Evolutionary conservation across 306 rosid genomes (phyloP).

Genomic region (Fragaria nilgerrensis): DNA sequence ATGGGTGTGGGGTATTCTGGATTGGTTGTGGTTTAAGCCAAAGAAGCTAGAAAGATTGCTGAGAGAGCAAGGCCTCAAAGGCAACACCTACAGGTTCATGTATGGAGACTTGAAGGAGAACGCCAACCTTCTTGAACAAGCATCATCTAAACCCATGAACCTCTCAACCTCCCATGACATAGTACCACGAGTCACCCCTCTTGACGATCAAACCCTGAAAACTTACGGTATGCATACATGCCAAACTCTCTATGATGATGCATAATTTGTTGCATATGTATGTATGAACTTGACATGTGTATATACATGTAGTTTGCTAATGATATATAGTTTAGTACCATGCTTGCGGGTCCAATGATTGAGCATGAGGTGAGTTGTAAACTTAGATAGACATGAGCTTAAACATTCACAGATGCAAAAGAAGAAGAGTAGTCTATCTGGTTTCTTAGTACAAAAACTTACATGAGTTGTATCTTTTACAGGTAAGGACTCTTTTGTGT

Average conservation of each 20-base stretch:
- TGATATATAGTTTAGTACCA: neutral
- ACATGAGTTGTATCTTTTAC: neutral
- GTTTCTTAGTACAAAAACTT: neutral
- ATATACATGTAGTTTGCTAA: too few relatives aligned
- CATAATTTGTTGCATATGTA: neutral
- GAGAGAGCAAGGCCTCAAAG: conserved; percentile 33
- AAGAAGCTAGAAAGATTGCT: conserved; percentile 28
- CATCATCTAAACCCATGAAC: conserved; percentile 32
- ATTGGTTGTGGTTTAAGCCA: conserved; percentile 32
- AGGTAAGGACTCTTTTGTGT: conserved; percentile 29
- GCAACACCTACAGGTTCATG: conserved; percentile 31
- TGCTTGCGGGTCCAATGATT: neutral
- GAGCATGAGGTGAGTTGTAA: neutral
- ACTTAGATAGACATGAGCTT: neutral
- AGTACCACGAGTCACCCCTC: conserved; percentile 19
- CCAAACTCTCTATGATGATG: neutral
- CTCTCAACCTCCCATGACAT: conserved; percentile 19
- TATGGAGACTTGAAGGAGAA: conserved; percentile 35
- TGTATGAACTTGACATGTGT: neutral
- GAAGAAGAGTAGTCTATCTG: neutral
- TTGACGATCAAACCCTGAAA: neutral
- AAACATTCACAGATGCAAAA: neutral
- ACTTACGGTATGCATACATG: conserved; percentile 11
- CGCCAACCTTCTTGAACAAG: neutral
- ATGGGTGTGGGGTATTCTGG: conserved; percentile 23